These are phyloP conservation scores for Porphyrellus cyaneotinctus DNA, from an alignment of 768 basidiomycete genomes.

Conservation along the genomic window DNA sequence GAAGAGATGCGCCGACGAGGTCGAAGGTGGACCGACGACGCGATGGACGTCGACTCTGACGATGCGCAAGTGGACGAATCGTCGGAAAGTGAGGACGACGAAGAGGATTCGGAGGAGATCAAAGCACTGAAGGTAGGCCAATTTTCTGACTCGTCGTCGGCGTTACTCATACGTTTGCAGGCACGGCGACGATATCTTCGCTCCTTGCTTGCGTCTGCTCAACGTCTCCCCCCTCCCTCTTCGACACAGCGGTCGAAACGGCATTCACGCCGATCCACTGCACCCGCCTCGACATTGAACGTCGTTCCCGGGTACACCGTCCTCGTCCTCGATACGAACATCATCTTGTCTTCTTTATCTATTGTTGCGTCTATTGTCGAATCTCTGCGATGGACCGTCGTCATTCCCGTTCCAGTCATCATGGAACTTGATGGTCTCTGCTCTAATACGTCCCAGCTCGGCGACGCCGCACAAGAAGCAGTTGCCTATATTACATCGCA, in stretches of 20 bases:
- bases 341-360: constrained; percentile 78
- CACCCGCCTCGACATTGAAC: constrained; percentile 41
- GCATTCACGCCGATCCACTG: constrained; percentile 26
- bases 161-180: constrained; percentile 34
- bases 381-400: constrained; percentile 76
- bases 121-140: constrained; percentile 70
- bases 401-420: constrained; percentile 91
- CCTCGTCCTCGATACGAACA: constrained; percentile 93
- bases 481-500: constrained; percentile 72
- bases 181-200: constrained; percentile 73
- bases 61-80: constrained; percentile 47
- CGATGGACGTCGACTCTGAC: constrained; percentile 68
- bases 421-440: constrained; percentile 96
- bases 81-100: constrained; percentile 49
- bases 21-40: constrained; percentile 59
- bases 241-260: constrained; percentile 28
- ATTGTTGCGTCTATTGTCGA: constrained; percentile 75
- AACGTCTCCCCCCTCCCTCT: constrained; percentile 26
- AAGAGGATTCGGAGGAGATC: constrained; percentile 67
- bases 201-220: constrained; percentile 53
- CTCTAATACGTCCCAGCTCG: constrained; percentile 59
- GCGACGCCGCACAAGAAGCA: constrained; percentile 68
- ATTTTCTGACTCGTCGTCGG: constrained; percentile 3
- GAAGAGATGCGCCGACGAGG: constrained; percentile 64
- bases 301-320: constrained; percentile 84